Evolutionary conservation across 2,329 filamentous ascomycete species (phyloP).

Genomic region (Tolypocladium cylindrosporum): DNA sequence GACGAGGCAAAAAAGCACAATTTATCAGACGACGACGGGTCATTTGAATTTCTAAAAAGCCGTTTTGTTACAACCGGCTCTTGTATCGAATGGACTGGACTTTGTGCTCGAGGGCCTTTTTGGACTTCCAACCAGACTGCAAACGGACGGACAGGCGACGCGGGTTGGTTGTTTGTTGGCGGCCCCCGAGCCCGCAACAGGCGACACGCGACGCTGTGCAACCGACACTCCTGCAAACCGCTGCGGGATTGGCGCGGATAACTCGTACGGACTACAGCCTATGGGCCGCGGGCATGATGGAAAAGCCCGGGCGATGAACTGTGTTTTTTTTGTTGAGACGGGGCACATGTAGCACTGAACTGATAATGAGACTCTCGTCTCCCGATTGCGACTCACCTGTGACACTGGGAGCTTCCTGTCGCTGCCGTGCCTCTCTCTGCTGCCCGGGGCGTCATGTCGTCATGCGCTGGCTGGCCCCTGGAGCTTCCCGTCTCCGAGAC

Average conservation of each 20-base stretch:
- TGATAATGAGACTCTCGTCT: not conserved
- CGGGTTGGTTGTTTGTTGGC: not conserved
- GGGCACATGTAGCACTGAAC: no score
- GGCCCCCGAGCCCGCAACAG: not conserved
- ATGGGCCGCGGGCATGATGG: not conserved
- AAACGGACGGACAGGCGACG: not conserved
- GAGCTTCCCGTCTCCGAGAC: not conserved
- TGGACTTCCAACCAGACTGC: not conserved
- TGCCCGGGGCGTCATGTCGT: not conserved
- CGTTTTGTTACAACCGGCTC: not conserved
- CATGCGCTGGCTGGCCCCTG: not conserved
- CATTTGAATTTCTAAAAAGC: conserved; percentile 13
- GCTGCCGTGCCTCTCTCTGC: not conserved
- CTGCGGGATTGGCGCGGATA: not conserved
- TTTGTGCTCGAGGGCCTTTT: not conserved
- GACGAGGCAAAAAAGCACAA: not conserved
- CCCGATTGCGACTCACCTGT: not conserved
- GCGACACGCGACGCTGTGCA: no score
- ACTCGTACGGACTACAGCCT: no score
- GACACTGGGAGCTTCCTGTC: not conserved
- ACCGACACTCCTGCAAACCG: not conserved
- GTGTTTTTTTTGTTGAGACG: not conserved
- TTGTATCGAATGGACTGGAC: no score
- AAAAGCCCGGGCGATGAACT: not conserved
- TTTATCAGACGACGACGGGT: not conserved